Conservation (phyloP, 306 rosid genomes). For the Glycine tomentella region DNA sequence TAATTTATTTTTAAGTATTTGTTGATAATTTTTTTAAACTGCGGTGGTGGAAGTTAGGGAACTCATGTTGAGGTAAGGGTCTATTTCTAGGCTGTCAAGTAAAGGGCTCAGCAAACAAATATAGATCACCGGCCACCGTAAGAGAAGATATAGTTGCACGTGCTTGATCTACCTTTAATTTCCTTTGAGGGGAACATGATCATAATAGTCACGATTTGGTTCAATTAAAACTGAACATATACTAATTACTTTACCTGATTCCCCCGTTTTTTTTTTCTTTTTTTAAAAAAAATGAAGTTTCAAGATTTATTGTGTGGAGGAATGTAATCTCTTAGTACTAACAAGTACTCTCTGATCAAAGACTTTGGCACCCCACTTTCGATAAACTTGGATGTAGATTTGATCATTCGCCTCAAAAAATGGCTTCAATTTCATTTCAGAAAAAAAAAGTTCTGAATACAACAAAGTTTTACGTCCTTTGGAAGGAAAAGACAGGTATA, state of each 20-base stretch:
- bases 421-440: neutral
- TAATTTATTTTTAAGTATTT: neutral
- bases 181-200: slow-evolving; percentile 9
- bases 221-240: slow-evolving; percentile 36
- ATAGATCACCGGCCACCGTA: neutral
- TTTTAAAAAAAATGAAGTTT: neutral
- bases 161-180: slow-evolving; percentile 8
- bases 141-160: slow-evolving; percentile 20
- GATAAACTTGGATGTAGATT: neutral
- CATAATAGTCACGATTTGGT: neutral
- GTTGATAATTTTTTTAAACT: neutral
- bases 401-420: neutral
- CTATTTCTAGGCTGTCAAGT: neutral
- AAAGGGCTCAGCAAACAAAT: neutral
- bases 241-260: neutral
- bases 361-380: slow-evolving; percentile 8
- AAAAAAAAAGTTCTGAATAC: neutral
- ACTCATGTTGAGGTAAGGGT: neutral
- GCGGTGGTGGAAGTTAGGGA: neutral
- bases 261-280: neutral
- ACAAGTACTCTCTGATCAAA: neutral
- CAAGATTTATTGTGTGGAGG: slow-evolving; percentile 5
- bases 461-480: neutral
- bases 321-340: neutral
- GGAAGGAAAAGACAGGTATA: neutral